Evolutionary conservation across 2,329 filamentous ascomycete species (phyloP), one percentile per base, ranked within the genome.

Genomic region (Westerdykella sp.): DNA sequence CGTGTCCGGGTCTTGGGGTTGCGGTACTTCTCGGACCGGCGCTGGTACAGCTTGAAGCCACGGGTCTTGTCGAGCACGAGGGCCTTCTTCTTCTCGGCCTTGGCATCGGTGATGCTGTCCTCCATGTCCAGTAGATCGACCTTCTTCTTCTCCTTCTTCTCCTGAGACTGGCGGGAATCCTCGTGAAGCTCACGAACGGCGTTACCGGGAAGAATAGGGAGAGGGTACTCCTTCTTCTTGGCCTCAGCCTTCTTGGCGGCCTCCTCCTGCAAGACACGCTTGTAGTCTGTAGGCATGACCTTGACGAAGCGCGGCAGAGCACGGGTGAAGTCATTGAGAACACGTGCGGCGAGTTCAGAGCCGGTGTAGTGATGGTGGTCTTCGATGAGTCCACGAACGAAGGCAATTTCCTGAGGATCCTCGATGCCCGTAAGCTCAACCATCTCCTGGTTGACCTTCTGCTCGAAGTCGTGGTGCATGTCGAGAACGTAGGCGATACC

Each of bases 321-420:
- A 54, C 89, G 84, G 68, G 83, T 94, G 73, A 96, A 97, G 74
- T 97, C 91, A n/a, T 95, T 78, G 9, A 97, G 76, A 52, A 96
- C 87, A 50, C 91, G 87, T 47, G 90, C 90, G 25, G 91, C 91
- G 42, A 95, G 80, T 74, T 96, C 91, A 12, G 91, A 96, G 47
- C 91, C 91, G 45, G 91, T 97, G 76, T 95, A 96, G 70, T 96
- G 91, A 70, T 96, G 89, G 63, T 97, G 91, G 56, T 97, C 91
- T 73, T 97, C 91, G 43, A 97, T 87, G 54, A 96, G 77, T 49
- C 90, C 86, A 54, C 90, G 87, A 23, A 97, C 76, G 66, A 85
- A 96, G 28, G 90, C 88, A 60, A 96, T 87, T 68, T 97, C 91
- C 45, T 82, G 72, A 21, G 87, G 87, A 47, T 96, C 90, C 49